phyloP scores from a whole-genome alignment of 2,329 filamentous ascomycete genomes.

The Aspergillus fumigatus region DNA sequence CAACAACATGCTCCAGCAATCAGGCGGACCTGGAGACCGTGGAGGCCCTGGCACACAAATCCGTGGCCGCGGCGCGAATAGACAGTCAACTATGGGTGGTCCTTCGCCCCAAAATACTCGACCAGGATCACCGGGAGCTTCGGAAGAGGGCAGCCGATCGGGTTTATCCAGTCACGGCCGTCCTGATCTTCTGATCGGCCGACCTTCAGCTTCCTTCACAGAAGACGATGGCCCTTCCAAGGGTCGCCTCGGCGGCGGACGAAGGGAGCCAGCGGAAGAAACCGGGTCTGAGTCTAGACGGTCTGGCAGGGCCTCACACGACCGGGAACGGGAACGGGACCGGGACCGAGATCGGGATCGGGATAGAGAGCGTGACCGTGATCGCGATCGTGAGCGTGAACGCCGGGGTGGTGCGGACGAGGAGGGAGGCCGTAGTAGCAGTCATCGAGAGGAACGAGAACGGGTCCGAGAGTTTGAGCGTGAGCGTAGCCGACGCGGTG shows the following conservation, averaged over 20 bases:
- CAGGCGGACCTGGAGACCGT: slow-evolving; percentile 30
- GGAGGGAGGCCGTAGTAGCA: slow-evolving; percentile 18
- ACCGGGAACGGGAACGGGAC: slow-evolving; percentile 28
- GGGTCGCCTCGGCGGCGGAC: slow-evolving; percentile 23
- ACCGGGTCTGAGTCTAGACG: slow-evolving; percentile 28
- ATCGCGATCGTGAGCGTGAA: slow-evolving; percentile 24
- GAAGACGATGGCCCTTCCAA: slow-evolving; percentile 26
- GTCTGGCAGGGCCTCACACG: slow-evolving; percentile 18
- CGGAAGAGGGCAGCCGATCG: slow-evolving; percentile 20
- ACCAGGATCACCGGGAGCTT: slow-evolving; percentile 27
- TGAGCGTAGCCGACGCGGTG: slow-evolving; percentile 32
- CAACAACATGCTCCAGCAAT: slow-evolving; percentile 46
- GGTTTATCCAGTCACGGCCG: slow-evolving; percentile 18
- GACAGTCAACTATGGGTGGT: slow-evolving; percentile 30
- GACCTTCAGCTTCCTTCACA: slow-evolving; percentile 17
- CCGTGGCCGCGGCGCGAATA: slow-evolving; percentile 37
- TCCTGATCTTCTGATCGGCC: slow-evolving; percentile 31
- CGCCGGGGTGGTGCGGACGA: slow-evolving; percentile 28
- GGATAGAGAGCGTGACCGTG: slow-evolving; percentile 17
- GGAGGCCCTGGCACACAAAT: slow-evolving; percentile 30
- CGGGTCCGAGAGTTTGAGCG: slow-evolving; percentile 29
- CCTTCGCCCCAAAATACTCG: slow-evolving; percentile 30
- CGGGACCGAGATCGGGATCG: slow-evolving; percentile 30
- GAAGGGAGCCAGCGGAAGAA: slow-evolving; percentile 35
- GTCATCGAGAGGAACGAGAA: slow-evolving; percentile 36